Evolutionary conservation across 192 early-diverging fungal species (phyloP).

Genomic region (Linnemannia elongata): DNA sequence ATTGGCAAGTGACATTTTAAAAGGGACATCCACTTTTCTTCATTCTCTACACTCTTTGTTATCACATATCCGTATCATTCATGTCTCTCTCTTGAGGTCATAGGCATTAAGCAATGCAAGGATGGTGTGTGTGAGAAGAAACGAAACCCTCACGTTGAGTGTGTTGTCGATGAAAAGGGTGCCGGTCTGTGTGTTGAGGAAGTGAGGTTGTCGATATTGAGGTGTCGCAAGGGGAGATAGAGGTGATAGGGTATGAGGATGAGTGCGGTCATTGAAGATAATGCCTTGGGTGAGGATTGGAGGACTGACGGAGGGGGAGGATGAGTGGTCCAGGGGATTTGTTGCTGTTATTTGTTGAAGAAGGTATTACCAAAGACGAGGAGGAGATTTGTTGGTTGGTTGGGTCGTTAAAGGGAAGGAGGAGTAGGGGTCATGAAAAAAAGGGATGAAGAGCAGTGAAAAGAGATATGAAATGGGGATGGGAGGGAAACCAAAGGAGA

Average conservation of each 20-base stretch:
- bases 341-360: neutral
- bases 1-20: too few relatives aligned
- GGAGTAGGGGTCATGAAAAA: neutral
- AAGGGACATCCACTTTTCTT: too few relatives aligned
- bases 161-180: neutral
- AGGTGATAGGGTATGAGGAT: neutral
- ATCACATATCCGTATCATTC: too few relatives aligned
- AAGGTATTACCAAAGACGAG: neutral
- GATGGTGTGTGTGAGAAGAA: too few relatives aligned
- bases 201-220: neutral
- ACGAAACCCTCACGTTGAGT: neutral
- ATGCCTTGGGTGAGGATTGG: neutral
- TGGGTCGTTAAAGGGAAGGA: neutral
- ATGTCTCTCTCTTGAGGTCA: too few relatives aligned
- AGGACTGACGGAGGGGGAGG: neutral
- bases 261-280: neutral
- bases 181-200: neutral
- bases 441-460: neutral
- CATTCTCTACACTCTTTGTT: too few relatives aligned
- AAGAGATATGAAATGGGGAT: neutral
- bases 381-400: neutral
- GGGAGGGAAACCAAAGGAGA: neutral
- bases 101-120: too few relatives aligned
- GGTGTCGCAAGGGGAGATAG: neutral
- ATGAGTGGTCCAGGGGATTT: neutral